phyloP scores from a whole-genome alignment of 1,284 basidiomycete species.

The Boletus mariae region DNA sequence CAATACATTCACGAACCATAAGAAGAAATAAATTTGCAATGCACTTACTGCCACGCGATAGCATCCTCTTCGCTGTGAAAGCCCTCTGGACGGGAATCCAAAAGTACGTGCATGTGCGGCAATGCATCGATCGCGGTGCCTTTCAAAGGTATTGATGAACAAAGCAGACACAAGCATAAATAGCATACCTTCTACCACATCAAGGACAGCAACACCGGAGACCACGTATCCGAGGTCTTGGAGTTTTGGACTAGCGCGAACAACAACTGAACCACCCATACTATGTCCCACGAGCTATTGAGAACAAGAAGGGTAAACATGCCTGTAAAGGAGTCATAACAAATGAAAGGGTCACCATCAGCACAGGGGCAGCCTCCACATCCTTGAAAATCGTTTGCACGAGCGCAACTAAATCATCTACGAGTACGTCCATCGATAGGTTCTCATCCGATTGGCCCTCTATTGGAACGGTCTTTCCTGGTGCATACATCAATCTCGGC shows the following conservation, averaged over 20 bases:
- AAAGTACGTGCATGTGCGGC: constrained; percentile 84
- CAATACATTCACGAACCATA: background rate
- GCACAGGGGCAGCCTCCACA: constrained; percentile 55
- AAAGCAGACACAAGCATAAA: background rate
- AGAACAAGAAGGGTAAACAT: constrained; percentile 1
- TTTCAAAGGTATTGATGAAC: constrained; percentile 28
- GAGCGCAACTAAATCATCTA: constrained; percentile 68
- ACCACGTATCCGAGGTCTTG: constrained; percentile 68
- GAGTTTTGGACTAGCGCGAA: constrained; percentile 64
- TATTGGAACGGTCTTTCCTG: constrained; percentile 62
- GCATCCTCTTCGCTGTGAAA: constrained; percentile 84
- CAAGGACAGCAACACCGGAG: constrained; percentile 84
- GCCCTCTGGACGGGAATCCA: constrained; percentile 81
- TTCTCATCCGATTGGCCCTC: constrained; percentile 49
- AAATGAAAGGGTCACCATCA: constrained; percentile 52
- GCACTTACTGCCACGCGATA: constrained; percentile 91
- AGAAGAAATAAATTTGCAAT: background rate
- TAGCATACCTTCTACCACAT: constrained; percentile 87
- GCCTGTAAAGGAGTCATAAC: background rate
- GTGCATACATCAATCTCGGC: background rate
- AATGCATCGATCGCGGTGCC: constrained; percentile 93
- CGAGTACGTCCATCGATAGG: constrained; percentile 69
- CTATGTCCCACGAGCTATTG: constrained; percentile 81
- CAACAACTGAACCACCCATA: constrained; percentile 89
- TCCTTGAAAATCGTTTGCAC: constrained; percentile 69